phyloP scores from a whole-genome alignment of 768 basidiomycete genomes.

The Porphyrellus cyaneotinctus region DNA sequence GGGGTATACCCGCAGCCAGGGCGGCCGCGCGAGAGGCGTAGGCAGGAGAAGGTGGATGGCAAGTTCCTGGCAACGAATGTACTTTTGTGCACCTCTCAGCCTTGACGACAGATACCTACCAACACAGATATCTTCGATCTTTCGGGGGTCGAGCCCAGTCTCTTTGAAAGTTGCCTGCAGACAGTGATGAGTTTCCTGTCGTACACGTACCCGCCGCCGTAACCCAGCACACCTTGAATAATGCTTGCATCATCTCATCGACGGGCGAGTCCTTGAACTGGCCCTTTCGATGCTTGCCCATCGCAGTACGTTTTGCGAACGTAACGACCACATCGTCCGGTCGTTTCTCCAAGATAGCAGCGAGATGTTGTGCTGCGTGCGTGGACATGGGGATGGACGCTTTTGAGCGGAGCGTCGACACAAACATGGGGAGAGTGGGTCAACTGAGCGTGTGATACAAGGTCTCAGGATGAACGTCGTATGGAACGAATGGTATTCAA shows the following conservation, averaged over 20 bases:
- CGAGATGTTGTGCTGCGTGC: constrained; percentile 36
- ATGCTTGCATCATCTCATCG: constrained; percentile 78
- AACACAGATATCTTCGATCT: constrained; percentile 81
- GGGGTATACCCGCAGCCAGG: constrained; percentile 84
- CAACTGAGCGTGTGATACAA: background rate
- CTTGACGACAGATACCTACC: constrained; percentile 40
- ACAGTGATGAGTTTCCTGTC: background rate
- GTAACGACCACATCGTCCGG: constrained; percentile 88
- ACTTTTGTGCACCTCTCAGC: background rate
- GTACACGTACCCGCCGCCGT: background rate
- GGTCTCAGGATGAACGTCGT: constrained; percentile 5
- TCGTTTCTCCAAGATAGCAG: constrained; percentile 60
- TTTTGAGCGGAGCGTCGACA: constrained; percentile 11
- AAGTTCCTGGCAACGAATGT: constrained; percentile 52
- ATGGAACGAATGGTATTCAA: background rate
- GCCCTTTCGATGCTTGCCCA: constrained; percentile 85
- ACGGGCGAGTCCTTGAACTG: constrained; percentile 86
- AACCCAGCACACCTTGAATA: constrained; percentile 61
- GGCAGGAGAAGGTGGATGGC: constrained; percentile 76
- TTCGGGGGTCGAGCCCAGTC: constrained; percentile 62
- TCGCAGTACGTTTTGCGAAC: constrained; percentile 85
- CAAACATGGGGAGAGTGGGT: constrained; percentile 15
- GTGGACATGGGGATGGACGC: constrained; percentile 30
- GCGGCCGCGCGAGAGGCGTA: constrained; percentile 86
- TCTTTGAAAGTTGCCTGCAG: constrained; percentile 60